Evolutionary conservation across 2,329 filamentous ascomycete species (phyloP), one percentile per base, ranked within the genome.

Genomic region (Colletotrichum sp.): DNA sequence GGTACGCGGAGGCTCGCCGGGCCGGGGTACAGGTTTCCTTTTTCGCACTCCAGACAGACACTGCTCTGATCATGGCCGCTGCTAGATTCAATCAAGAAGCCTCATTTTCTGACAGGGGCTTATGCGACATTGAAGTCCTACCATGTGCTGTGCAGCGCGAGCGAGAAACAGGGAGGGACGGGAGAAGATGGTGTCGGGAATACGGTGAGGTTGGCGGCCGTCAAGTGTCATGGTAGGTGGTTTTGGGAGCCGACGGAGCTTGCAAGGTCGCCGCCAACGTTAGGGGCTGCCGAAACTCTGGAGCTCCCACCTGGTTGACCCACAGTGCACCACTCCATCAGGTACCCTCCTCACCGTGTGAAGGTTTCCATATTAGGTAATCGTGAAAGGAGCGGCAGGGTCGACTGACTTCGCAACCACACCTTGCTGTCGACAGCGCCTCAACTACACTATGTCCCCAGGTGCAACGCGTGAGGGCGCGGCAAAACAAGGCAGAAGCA

Each of bases 21-120:
- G 58, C 57, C 66, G 52, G 63, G 36, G 71, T 36, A 52, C 52
- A 21, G 74, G 34, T 57, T 52, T 76, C 52, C 66, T 76, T 66
- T 69, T 60, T 70, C 63, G 52, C 30, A 30, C 34, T 74, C 66
- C 55, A 60, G 34, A 43, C 36, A 34, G n/a, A 28, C 61, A 73
- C 66, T 71, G 60, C 36, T 63, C 30, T 76, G 60, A 32, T 76
- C 74, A 76, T 76, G 74, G 71, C 74, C 72, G 66, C 66, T 75
- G 21, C 30, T 65, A 60, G 26, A 48, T 66, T 66, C 55, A 72
- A 66, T 64, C 28, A 60, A 48, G 57, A 52, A 36, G 26, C 26
- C 32, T 68, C 43, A 68, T 73, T 26, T 75, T 68, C 64, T 55
- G 26, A 28, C 21, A 61, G 30, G 9, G n/a, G n/a, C 61, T 43